Conservation (phyloP, 1,284 basidiomycete genomes). For the Amylostereum areolatum region DNA sequence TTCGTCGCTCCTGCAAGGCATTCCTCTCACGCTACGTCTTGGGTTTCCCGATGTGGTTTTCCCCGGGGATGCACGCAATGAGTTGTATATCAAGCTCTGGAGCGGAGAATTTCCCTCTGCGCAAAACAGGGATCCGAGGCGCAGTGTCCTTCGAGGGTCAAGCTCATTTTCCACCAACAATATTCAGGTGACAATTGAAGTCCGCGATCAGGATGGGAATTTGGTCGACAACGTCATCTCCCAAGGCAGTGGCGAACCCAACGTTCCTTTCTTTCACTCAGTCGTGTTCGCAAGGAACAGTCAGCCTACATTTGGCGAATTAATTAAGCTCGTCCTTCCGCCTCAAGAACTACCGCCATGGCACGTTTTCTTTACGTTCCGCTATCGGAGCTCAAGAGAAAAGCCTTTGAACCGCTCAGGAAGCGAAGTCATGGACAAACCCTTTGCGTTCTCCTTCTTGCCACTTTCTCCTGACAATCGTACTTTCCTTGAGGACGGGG, state of each 20-base stretch:
- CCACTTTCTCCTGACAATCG: slow-evolving; percentile 79
- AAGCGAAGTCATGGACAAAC: slow-evolving; percentile 50
- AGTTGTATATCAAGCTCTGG: slow-evolving; percentile 94
- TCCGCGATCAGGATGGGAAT: slow-evolving; percentile 74
- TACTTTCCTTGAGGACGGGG: slow-evolving; percentile 88
- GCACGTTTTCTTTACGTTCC: slow-evolving; percentile 94
- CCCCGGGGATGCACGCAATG: slow-evolving; percentile 88
- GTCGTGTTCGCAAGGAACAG: slow-evolving; percentile 85
- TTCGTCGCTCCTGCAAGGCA: slow-evolving; percentile 79
- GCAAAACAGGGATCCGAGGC: slow-evolving; percentile 41
- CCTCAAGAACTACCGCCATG: slow-evolving; percentile 66
- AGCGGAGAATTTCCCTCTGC: slow-evolving; percentile 74
- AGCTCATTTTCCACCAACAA: slow-evolving; percentile 57
- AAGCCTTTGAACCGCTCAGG: slow-evolving; percentile 33
- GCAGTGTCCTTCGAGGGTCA: slow-evolving; percentile 55
- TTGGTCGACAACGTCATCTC: slow-evolving; percentile 72
- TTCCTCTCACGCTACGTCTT: slow-evolving; percentile 81
- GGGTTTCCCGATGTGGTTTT: slow-evolving; percentile 97
- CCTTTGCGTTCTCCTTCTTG: slow-evolving; percentile 91
- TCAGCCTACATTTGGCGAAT: slow-evolving; percentile 88
- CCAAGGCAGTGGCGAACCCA: slow-evolving; percentile 81
- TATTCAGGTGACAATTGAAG: slow-evolving; percentile 87
- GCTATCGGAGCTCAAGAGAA: slow-evolving; percentile 63
- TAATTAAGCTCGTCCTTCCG: slow-evolving; percentile 84
- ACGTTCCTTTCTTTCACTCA: slow-evolving; percentile 79